Percentiles rank a stretch among this genome's conserved stretches.
phyloP scores from a whole-genome alignment of 2,329 filamentous ascomycete species.

The Aaosphaeria pasadenensis region DNA sequence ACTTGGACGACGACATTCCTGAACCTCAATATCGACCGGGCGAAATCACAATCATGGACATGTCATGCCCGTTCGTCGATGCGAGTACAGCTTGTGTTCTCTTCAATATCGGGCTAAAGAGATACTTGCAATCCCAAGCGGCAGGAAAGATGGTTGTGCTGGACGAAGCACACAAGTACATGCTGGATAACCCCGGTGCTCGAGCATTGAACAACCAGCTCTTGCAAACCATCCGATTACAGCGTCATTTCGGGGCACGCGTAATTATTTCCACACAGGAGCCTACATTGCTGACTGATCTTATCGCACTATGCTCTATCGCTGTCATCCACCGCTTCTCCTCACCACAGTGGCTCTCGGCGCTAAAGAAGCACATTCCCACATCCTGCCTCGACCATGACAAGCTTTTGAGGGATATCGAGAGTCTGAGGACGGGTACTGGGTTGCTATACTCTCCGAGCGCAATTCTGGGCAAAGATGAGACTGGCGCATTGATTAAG shows the following conservation, averaged over 20 bases:
- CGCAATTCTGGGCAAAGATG: conserved; percentile 36
- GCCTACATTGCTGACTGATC: conserved; percentile 64
- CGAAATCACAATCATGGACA: conserved; percentile 63
- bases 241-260: conserved; percentile 66
- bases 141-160: conserved; percentile 59
- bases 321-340: conserved; percentile 71
- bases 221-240: conserved; percentile 62
- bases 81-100: conserved; percentile 64
- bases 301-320: conserved; percentile 70
- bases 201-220: conserved; percentile 61
- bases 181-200: conserved; percentile 54
- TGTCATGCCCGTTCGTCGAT: conserved; percentile 69
- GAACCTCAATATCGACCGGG: conserved; percentile 5
- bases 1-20: not conserved
- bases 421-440: conserved; percentile 47
- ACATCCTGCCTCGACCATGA: conserved; percentile 11
- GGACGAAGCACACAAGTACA: conserved; percentile 76
- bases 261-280: conserved; percentile 76
- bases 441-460: conserved; percentile 50
- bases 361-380: conserved; percentile 37
- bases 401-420: conserved; percentile 45
- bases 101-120: conserved; percentile 67
- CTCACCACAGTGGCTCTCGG: conserved; percentile 60
- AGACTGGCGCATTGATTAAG: conserved; percentile 5
- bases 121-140: conserved; percentile 54